Base-by-base conservation (phyloP, 352 stramenopile species). In the Saprolegnia diclina region DNA sequence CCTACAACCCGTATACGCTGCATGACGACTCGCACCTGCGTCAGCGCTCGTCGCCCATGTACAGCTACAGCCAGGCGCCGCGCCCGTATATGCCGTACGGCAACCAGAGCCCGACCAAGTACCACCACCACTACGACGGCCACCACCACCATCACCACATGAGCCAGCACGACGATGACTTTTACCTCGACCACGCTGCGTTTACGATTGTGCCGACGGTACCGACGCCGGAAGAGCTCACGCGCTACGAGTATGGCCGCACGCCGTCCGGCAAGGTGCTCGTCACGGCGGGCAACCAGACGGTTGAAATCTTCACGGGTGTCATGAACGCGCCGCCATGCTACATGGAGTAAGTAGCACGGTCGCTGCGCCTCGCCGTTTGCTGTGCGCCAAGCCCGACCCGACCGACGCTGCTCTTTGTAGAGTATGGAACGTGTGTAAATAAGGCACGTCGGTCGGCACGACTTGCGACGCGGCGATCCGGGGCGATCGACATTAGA, bases 291-390 rank as follows among this genome's bases (percentile, higher is more conserved):
- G 76, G 83, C 53, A 90, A 94, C 73, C 85, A 94, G 76, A 92
- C 85, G 42, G 77, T 94, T 72, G 85, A 94, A 76, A 90, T 94
- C 71, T 94, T 92, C 72, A 88, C 82, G 26, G 82, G 81, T 67
- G 81, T 79, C n/a, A 81, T 88, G 16, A 94, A 94, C 50, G 82
- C 79, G 37, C 85, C 85, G 11, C 72, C 85, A 67, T 87, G 82
- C 77, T 64, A 65, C 32, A 57, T 65, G 54, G 53, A 71, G 16
- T 71, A 71, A 65, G n/a, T 11, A n/a, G 29, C 16, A 40, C 29
- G 59, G 29, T 16, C 44, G 35, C 18, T 11, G 35, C 24, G 46
- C 46, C 35, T 24, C 13, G 35, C 4, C 52, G 4, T 4, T 9
- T 59, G 52, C 24, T 14, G 9, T 19, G 45, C 45, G 11, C 13